Conservation (phyloP, 805 yeast species). For the Yarrowia sp. region DNA sequence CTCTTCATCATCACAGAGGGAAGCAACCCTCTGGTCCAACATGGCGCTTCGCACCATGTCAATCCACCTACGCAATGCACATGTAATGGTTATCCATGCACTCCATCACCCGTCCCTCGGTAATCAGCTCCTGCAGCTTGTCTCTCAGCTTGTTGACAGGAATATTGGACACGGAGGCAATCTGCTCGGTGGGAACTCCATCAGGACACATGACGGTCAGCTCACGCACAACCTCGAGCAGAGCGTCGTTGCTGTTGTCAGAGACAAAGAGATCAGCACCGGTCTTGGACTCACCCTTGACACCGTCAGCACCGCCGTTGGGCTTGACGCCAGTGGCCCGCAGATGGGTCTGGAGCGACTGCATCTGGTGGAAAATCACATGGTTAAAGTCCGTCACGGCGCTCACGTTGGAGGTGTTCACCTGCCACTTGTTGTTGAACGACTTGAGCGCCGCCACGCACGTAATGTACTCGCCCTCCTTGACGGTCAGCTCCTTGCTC, state of each 20-base stretch:
- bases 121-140: not conserved
- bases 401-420: constrained; percentile 50
- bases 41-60: not conserved
- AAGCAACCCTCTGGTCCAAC: too few species aligned
- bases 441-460: constrained; percentile 47
- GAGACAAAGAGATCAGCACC: constrained; percentile 10
- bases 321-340: constrained; percentile 9
- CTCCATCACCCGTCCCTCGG: constrained; percentile 8
- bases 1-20: not conserved
- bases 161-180: not conserved
- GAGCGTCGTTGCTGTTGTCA: not conserved
- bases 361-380: constrained; percentile 57
- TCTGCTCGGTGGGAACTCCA: constrained; percentile 17
- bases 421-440: constrained; percentile 49
- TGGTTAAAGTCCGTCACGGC: constrained; percentile 55
- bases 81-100: constrained; percentile 11
- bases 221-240: not conserved
- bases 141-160: not conserved
- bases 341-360: constrained; percentile 45
- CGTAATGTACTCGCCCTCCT: constrained; percentile 46
- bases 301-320: not conserved
- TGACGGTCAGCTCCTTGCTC: constrained; percentile 38
- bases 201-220: not conserved
- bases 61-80: not conserved
- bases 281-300: not conserved